Base-by-base conservation (phyloP, 805 yeast genomes). In the Zygoascus bituminiphila region DNA sequence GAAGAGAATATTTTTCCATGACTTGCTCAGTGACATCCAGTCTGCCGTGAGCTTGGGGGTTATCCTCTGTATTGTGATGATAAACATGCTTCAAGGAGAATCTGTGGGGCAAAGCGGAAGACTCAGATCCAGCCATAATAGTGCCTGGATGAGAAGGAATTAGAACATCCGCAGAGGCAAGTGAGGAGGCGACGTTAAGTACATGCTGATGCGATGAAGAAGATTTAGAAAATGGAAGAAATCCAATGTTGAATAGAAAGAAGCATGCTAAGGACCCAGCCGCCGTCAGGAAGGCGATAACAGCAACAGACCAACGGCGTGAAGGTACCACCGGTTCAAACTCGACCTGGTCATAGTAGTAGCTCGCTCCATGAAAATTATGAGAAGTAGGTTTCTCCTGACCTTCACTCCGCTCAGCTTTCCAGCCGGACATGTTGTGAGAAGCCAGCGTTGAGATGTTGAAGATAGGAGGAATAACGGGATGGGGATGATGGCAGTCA, bases 61-160 rank as follows among this genome's bases (percentile, higher is more conserved):
- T 54, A n/a, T 57, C 48, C 8, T 77, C 78, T 0, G 81, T 70
- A 45, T 78, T 79, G 56, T 78, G 83, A 57, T 82, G 87, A 56
- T 68, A 78, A 3, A 82, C 72, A 57, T 82, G 87, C 55, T 71
- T 78, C 23, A 81, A 53, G n/a, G 48, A 25, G 24, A 58, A 53
- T 9, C n/a, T 29, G 8, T 12, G 10, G 10, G 33, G 33, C 9
- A 29, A 12, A 15, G 10, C 15, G n/a, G n/a, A 12, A 15, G 10
- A 12, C 33, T 15, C 33, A 3, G 33, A 29, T 29, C n/a, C 15
- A 29, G 15, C n/a, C 10, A 12, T 29, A 29, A 29, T 15, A 7
- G 10, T 15, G n/a, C 4, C 33, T n/a, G n/a, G n/a, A n/a, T n/a
- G n/a, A n/a, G n/a, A n/a, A 4, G 33, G n/a, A 12, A 7, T 12